These are phyloP conservation scores for Filobasidium floriforme DNA, from an alignment of 768 basidiomycete species.

Conservation along the genomic window DNA sequence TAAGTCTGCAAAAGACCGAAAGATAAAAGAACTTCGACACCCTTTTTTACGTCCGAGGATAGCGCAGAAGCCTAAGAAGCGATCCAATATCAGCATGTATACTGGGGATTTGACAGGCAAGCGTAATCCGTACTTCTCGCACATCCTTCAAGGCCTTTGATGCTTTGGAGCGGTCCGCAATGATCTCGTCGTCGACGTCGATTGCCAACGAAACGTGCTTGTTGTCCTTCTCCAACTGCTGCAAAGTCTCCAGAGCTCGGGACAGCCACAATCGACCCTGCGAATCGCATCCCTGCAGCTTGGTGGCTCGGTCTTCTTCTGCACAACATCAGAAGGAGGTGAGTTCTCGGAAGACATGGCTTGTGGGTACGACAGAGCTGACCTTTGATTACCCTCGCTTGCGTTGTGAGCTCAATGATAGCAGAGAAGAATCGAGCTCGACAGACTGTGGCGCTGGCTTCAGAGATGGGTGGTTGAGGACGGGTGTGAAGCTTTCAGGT, in stretches of 20 bases:
- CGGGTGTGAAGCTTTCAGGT: conserved; percentile 54
- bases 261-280: conserved; percentile 75
- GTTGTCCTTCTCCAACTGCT: conserved; percentile 55
- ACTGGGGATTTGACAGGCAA: too few relatives aligned
- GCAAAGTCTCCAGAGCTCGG: conserved; percentile 51
- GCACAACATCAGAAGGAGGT: conserved; percentile 4
- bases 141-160: conserved; percentile 37
- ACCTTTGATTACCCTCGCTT: conserved; percentile 55
- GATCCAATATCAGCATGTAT: background rate
- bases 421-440: conserved; percentile 63
- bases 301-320: conserved; percentile 53
- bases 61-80: conserved; percentile 1
- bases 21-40: conserved; percentile 62
- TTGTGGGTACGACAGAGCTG: conserved; percentile 18
- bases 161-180: conserved; percentile 50
- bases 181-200: conserved; percentile 56
- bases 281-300: conserved; percentile 57
- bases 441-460: conserved; percentile 60
- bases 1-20: conserved; percentile 66
- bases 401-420: conserved; percentile 64
- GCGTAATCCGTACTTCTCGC: conserved; percentile 24
- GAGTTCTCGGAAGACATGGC: background rate
- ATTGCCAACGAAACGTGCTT: conserved; percentile 59
- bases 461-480: conserved; percentile 65
- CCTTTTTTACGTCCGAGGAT: conserved; percentile 55